Conservation (phyloP, 768 basidiomycete genomes). For the Mycena belliarum region DNA sequence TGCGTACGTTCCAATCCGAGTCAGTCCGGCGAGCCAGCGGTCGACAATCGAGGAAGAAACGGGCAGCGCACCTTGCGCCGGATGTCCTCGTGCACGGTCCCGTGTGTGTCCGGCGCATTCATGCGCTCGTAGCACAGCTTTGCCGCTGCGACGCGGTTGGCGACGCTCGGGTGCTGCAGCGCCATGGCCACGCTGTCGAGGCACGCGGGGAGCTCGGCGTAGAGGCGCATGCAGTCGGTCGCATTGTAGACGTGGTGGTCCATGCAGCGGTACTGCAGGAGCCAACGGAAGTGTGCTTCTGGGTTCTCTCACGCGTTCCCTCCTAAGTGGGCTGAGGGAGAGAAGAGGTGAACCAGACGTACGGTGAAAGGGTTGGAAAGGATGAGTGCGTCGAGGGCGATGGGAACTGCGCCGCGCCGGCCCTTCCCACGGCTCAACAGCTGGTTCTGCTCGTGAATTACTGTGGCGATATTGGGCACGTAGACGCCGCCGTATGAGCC, state of each 20-base stretch:
- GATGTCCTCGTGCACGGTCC: constrained; percentile 15
- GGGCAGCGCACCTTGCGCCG: background rate
- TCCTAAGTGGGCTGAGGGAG: background rate
- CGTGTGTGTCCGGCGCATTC: constrained; percentile 1
- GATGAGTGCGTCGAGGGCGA: constrained; percentile 31
- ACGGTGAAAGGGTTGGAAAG: constrained; percentile 29
- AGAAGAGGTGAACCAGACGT: background rate
- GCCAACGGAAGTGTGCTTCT: constrained; percentile 30
- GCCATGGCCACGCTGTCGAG: constrained; percentile 23
- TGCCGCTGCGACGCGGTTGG: constrained; percentile 9
- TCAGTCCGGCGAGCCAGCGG: no score
- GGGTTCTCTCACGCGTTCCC: constrained; percentile 21
- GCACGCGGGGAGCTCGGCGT: constrained; percentile 25
- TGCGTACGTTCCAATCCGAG: background rate
- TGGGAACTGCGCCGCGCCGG: constrained; percentile 19
- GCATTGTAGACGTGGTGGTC: constrained; percentile 28
- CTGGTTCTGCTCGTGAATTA: constrained; percentile 26
- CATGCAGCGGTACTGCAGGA: constrained; percentile 30
- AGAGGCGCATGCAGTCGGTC: constrained; percentile 26
- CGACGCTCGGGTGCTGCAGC: constrained; percentile 5
- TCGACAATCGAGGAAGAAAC: no score
- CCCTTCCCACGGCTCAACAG: constrained; percentile 21
- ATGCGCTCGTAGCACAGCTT: constrained; percentile 7
- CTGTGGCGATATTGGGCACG: background rate
- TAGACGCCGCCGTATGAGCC: background rate